These are phyloP conservation scores for rapeseed (Brassica napus) DNA, from an alignment of 345 rosid species.

Conservation along the genomic window DNA sequence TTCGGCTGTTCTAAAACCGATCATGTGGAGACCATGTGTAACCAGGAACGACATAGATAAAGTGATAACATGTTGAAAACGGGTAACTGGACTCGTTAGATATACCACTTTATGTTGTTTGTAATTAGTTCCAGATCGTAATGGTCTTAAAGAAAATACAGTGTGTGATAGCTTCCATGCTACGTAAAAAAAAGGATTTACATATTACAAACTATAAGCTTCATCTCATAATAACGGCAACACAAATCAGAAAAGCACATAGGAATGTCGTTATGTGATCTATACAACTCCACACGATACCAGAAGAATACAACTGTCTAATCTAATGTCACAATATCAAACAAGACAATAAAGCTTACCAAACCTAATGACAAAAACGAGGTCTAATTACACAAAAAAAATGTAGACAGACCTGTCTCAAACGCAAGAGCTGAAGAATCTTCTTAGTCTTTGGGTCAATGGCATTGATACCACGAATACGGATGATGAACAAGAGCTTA, in stretches of 20 bases:
- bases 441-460: constrained; percentile 81
- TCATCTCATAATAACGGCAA: not conserved
- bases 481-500: constrained; percentile 71
- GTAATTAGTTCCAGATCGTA: no score
- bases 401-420: constrained; percentile 67
- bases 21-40: no score
- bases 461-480: constrained; percentile 89
- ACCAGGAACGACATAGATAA: no score
- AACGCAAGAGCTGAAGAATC: constrained; percentile 85
- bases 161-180: no score
- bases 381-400: no score
- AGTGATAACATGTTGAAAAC: no score
- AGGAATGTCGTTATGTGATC: not conserved
- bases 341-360: not conserved
- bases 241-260: not conserved
- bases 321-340: not conserved
- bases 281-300: not conserved
- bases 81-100: no score
- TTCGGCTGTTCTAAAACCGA: no score
- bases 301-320: not conserved
- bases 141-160: no score
- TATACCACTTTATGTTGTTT: no score
- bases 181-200: not conserved
- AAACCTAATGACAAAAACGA: not conserved
- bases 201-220: not conserved